Conservation (phyloP, 169 alveolate species). For the Amoebophrya sp. region DNA sequence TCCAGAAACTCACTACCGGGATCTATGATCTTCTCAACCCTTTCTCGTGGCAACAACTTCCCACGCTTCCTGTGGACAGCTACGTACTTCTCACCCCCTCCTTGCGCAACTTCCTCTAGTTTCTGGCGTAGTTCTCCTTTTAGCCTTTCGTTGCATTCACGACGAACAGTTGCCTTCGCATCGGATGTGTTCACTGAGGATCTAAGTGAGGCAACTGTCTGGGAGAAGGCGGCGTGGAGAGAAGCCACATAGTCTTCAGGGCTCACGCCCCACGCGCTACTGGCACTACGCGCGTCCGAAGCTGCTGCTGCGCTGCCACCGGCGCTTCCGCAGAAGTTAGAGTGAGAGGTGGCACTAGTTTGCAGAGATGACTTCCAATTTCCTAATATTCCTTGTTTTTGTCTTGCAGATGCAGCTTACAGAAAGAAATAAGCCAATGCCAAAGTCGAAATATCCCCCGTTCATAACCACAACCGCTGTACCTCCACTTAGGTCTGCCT, state of each 20-base stretch:
- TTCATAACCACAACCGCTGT: neutral
- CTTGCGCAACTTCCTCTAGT: neutral
- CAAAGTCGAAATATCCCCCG: neutral
- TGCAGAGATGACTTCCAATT: too few species aligned
- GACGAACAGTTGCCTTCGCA: neutral
- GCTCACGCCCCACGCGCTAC: too few species aligned
- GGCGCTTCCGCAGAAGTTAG: too few species aligned
- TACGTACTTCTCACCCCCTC: neutral
- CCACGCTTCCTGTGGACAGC: neutral
- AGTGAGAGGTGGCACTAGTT: too few species aligned
- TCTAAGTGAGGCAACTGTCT: too few species aligned
- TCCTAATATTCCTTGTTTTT: too few species aligned
- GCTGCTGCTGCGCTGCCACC: too few species aligned
- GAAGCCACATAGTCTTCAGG: too few species aligned
- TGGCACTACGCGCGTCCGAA: too few species aligned
- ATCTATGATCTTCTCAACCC: neutral
- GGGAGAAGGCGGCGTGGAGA: too few species aligned
- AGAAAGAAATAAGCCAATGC: neutral
- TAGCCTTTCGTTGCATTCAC: neutral
- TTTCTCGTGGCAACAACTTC: conserved; percentile 11
- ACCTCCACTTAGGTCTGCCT: neutral
- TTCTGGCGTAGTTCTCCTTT: neutral
- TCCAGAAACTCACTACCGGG: conserved; percentile 27
- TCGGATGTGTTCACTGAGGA: too few species aligned
- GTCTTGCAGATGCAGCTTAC: neutral